Percentiles rank a stretch among this genome's conserved stretches.
These are phyloP conservation scores for Flaveria robusta DNA, from an alignment of 129 eudicot genomes.

Conservation along the genomic window DNA sequence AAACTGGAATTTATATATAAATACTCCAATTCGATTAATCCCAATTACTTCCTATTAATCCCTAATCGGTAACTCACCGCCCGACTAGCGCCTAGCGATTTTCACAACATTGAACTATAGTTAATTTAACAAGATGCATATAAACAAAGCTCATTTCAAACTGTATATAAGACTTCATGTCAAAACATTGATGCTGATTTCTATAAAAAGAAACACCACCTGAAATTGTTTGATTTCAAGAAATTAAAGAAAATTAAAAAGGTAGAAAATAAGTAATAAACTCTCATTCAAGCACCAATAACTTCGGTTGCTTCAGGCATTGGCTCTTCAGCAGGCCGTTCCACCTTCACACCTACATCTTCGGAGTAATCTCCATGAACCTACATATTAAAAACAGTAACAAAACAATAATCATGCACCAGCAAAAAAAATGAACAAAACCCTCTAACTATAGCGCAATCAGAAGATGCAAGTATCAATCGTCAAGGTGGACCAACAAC, in stretches of 20 bases:
- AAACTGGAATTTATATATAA: no score
- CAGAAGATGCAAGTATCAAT: neutral
- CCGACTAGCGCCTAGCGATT: no score
- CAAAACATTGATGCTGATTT: slow-evolving; percentile 24
- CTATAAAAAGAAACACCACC: slow-evolving; percentile 20
- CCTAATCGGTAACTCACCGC: no score
- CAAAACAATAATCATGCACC: neutral
- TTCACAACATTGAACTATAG: no score
- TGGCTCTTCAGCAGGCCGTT: slow-evolving; percentile 60
- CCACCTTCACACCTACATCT: slow-evolving; percentile 63
- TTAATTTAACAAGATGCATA: neutral
- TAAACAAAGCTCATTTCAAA: neutral
- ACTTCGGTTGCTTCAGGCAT: slow-evolving; percentile 59
- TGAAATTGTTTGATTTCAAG: neutral
- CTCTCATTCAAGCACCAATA: slow-evolving; percentile 55
- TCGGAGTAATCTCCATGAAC: slow-evolving; percentile 74
- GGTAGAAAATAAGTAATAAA: neutral
- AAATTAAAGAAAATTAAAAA: neutral
- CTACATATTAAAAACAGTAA: slow-evolving; percentile 19
- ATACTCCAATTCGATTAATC: no score
- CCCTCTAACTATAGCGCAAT: neutral
- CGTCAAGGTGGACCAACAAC: neutral
- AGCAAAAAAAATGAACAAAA: no score
- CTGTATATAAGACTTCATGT: slow-evolving; percentile 7
- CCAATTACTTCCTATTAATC: no score